Conservation (phyloP, 1,139 yeast genomes). For the Hyphopichia khmerensis region DNA sequence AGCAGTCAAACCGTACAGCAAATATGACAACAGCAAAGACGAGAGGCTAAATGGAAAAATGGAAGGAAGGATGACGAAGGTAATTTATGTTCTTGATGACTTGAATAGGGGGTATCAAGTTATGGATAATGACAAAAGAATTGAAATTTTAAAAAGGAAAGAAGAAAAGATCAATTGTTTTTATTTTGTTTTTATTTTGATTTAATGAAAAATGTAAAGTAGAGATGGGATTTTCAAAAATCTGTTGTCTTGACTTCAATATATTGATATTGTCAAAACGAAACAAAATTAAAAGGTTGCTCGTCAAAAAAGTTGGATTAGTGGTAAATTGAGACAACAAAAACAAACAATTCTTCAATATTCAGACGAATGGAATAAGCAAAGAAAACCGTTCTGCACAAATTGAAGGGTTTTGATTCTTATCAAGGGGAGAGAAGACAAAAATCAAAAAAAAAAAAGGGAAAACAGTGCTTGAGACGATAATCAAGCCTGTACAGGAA, state of each 20-base stretch:
- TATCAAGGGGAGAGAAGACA: no score
- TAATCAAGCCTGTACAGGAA: no score
- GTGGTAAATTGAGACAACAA: background rate
- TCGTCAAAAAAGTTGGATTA: background rate
- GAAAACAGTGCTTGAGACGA: no score
- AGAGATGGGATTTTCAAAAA: background rate
- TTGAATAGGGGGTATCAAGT: background rate
- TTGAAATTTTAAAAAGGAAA: background rate
- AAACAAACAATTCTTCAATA: background rate
- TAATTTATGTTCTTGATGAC: background rate
- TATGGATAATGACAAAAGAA: no score
- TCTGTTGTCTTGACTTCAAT: background rate
- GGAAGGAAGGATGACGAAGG: background rate
- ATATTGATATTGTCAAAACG: background rate
- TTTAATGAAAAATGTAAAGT: background rate
- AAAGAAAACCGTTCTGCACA: no score
- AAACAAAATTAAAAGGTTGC: background rate
- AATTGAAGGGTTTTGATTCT: no score
- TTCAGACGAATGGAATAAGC: no score
- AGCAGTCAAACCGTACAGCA: no score
- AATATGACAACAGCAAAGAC: no score
- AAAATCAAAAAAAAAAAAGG: no score
- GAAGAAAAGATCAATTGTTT: background rate
- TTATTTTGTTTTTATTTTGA: background rate
- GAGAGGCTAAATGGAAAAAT: background rate